phyloP scores from a whole-genome alignment of 805 yeast species.

The Saccharomyces jurei region DNA sequence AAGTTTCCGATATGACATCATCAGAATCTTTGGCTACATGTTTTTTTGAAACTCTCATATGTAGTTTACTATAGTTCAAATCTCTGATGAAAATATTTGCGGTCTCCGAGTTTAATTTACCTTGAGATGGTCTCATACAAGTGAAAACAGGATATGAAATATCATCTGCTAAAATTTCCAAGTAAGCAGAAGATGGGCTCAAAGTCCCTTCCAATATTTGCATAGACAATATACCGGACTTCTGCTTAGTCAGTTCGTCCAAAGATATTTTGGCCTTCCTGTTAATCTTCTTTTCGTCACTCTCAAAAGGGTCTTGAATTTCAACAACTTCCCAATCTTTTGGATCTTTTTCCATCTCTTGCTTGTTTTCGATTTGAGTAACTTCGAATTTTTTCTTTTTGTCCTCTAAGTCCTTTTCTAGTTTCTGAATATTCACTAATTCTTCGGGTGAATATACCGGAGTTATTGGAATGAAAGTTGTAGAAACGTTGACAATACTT shows the following conservation, averaged over 20 bases:
- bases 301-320: constrained; percentile 36
- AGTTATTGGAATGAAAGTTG: constrained; percentile 57
- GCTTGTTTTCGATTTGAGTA: constrained; percentile 42
- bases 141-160: constrained; percentile 49
- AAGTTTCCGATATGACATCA: constrained; percentile 45
- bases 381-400: constrained; percentile 33
- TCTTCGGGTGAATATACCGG: constrained; percentile 58
- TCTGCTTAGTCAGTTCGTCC: constrained; percentile 41
- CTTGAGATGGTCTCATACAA: constrained; percentile 42
- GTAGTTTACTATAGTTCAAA: constrained; percentile 48
- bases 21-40: constrained; percentile 39
- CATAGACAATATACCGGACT: constrained; percentile 57
- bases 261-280: constrained; percentile 41
- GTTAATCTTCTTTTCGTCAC: constrained; percentile 21
- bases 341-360: constrained; percentile 49
- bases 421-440: constrained; percentile 38
- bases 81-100: constrained; percentile 65
- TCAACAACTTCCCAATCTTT: constrained; percentile 57
- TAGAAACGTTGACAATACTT: constrained; percentile 45
- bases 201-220: constrained; percentile 45
- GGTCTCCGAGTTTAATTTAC: constrained; percentile 38
- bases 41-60: constrained; percentile 50
- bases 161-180: constrained; percentile 63
- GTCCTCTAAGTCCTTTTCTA: constrained; percentile 33
- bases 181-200: constrained; percentile 39